Evolutionary conservation across 768 basidiomycete species (phyloP), one percentile per base, ranked within the genome.

Genomic region (Paxillus ammoniavirescens): DNA sequence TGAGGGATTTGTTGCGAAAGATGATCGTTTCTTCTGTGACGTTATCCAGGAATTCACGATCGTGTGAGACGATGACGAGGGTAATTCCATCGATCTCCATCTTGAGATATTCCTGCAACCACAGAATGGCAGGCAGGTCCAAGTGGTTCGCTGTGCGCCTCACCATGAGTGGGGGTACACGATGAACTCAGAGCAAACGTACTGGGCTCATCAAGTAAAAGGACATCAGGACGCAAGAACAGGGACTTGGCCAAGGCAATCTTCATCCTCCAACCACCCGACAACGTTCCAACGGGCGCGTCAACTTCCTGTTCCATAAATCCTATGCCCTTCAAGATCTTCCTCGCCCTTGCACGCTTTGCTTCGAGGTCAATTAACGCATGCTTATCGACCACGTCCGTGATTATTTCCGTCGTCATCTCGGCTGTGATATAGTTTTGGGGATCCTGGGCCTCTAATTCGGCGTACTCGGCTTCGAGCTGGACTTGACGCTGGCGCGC

Each of bases 181-280:
- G 9, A 17, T 37, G 41, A 30, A 4, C 43, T 35, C 26, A 12
- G 77, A 14, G 77, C 3, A 76, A 33, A 46, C 44, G n/a, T 50
- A 55, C 54, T 57, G 13, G 77, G 78, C 64, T 86, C 84, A 57
- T 86, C 84, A 36, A 86, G 69, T 9, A 85, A 70, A 18, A 87
- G 66, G 12, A 87, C 67, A 55, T 88, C 82, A 7, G 75, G 75
- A 30, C 78, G 73, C 36, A 82, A 74, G 50, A 86, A 76, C 13
- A 89, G 69, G 0, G 82, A 80, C 30, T 76, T 76, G 4, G 84
- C 86, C 3, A 89, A 73, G 31, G 77, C 76, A 53, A 80, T 80
- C 17, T 85, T 73, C 42, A 82, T 81, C 38, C 79, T 68, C 86
- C 86, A 89, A 0, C 86, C 87, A 15, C 86, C 86, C 23, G 82